These are phyloP conservation scores for Colletotrichum shisoi DNA, from an alignment of 2,329 filamentous ascomycete species.

Conservation along the genomic window DNA sequence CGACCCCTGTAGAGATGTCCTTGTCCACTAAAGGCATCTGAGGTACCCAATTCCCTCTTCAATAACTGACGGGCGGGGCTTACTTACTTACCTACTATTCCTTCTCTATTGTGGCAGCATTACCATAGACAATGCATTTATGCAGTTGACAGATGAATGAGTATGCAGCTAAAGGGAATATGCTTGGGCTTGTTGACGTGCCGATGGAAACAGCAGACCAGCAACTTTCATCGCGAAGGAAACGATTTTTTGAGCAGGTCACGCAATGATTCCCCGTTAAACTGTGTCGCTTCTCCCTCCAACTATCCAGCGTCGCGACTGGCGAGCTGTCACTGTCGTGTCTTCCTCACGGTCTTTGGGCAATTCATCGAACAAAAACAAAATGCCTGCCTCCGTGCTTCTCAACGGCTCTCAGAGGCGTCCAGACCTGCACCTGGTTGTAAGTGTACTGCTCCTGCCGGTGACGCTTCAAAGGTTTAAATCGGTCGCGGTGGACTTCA, in stretches of 20 bases:
- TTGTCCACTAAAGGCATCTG: too few species aligned
- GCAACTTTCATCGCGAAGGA: background rate
- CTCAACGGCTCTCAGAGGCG: conserved; percentile 52
- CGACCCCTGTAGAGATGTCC: background rate
- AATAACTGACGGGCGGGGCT: too few species aligned
- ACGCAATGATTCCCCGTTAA: conserved; percentile 17
- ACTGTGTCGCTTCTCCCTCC: background rate
- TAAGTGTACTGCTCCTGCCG: conserved; percentile 45
- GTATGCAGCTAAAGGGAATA: conserved; percentile 3
- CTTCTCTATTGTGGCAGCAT: too few species aligned
- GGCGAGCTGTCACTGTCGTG: background rate
- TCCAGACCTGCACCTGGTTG: conserved; percentile 60
- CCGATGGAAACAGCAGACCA: background rate
- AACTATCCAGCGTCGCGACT: background rate
- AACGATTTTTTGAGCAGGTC: background rate
- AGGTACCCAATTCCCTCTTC: too few species aligned
- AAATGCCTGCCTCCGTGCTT: conserved; percentile 38
- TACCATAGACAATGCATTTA: too few species aligned
- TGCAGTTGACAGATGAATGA: too few species aligned
- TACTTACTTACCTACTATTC: too few species aligned
- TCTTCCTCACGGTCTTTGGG: conserved; percentile 21
- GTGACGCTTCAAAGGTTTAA: background rate
- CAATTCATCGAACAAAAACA: conserved; percentile 24
- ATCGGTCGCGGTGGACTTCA: background rate
- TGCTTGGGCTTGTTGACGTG: background rate